Evolutionary conservation across 768 basidiomycete species (phyloP).

Genomic region (Cystobasidium onofrii): DNA sequence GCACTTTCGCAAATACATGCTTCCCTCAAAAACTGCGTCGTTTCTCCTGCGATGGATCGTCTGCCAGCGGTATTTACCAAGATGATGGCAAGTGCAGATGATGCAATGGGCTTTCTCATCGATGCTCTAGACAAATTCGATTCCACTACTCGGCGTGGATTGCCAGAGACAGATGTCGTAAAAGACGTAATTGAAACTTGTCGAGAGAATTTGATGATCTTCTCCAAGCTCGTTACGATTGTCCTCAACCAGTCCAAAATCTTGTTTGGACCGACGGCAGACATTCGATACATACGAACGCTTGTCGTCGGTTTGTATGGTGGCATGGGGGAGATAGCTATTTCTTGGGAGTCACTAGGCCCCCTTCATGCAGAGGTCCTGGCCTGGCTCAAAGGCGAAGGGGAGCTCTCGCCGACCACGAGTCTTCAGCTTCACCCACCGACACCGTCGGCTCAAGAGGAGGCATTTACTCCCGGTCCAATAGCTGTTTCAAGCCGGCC

Average conservation of each 20-base stretch:
- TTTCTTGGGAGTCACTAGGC: slow-evolving; percentile 70
- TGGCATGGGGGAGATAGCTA: slow-evolving; percentile 74
- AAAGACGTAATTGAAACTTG: slow-evolving; percentile 72
- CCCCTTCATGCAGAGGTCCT: slow-evolving; percentile 64
- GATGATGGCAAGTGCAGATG: slow-evolving; percentile 74
- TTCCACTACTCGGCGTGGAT: slow-evolving; percentile 58
- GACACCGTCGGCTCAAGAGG: slow-evolving; percentile 34
- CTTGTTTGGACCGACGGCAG: slow-evolving; percentile 58
- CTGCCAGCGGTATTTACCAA: slow-evolving; percentile 70
- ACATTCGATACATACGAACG: slow-evolving; percentile 78
- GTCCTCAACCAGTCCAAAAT: slow-evolving; percentile 70
- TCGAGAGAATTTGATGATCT: slow-evolving; percentile 70
- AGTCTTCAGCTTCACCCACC: slow-evolving; percentile 36
- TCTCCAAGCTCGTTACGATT: slow-evolving; percentile 78
- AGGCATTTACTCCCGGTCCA: background rate
- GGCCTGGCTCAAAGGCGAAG: slow-evolving; percentile 42
- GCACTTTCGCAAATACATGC: slow-evolving; percentile 84
- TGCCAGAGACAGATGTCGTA: slow-evolving; percentile 65
- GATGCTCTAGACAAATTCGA: slow-evolving; percentile 86
- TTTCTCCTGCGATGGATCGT: slow-evolving; percentile 72
- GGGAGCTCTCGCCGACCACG: slow-evolving; percentile 22
- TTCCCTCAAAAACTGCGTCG: slow-evolving; percentile 75
- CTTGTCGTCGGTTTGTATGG: slow-evolving; percentile 81
- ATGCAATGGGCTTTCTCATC: slow-evolving; percentile 73
- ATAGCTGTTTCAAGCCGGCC: background rate